These are phyloP conservation scores for Pythium angustatum DNA, from an alignment of 352 stramenopile genomes.

Conservation along the genomic window DNA sequence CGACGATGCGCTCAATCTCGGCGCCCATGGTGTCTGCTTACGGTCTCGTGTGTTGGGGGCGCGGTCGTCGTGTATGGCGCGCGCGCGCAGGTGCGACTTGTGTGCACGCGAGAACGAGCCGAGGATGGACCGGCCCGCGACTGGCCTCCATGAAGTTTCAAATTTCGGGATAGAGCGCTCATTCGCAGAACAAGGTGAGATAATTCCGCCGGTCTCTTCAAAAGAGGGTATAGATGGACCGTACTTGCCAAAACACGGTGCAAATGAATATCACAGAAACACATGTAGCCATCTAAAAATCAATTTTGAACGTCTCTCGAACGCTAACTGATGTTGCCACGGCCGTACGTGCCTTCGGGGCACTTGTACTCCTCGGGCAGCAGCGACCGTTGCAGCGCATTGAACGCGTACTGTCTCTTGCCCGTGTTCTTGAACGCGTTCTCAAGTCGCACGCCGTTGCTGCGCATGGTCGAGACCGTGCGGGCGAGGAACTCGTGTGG, in stretches of 20 bases:
- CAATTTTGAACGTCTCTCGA: no score
- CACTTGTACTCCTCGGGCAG: constrained; percentile 86
- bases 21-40: constrained; percentile 39
- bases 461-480: constrained; percentile 83
- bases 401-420: constrained; percentile 81
- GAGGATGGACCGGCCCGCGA: not conserved
- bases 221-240: no score
- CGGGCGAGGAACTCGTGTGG: constrained; percentile 49
- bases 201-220: no score
- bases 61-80: not conserved
- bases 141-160: constrained; percentile 22
- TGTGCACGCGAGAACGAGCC: no score
- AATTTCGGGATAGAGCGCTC: constrained; percentile 18
- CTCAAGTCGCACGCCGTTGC: constrained; percentile 81
- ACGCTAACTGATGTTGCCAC: constrained; percentile 74
- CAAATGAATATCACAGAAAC: constrained; percentile 13
- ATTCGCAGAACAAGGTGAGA: constrained; percentile 13
- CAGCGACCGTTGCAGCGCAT: constrained; percentile 77
- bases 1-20: constrained; percentile 80
- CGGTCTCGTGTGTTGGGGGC: not conserved
- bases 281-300: constrained; percentile 13
- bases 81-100: not conserved
- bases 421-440: constrained; percentile 88
- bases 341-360: constrained; percentile 81
- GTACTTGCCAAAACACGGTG: not conserved